Percentiles rank a stretch among this genome's conserved stretches.
Evolutionary conservation across 2,329 filamentous ascomycete species (phyloP).

Genomic region (Camillea tinctor): DNA sequence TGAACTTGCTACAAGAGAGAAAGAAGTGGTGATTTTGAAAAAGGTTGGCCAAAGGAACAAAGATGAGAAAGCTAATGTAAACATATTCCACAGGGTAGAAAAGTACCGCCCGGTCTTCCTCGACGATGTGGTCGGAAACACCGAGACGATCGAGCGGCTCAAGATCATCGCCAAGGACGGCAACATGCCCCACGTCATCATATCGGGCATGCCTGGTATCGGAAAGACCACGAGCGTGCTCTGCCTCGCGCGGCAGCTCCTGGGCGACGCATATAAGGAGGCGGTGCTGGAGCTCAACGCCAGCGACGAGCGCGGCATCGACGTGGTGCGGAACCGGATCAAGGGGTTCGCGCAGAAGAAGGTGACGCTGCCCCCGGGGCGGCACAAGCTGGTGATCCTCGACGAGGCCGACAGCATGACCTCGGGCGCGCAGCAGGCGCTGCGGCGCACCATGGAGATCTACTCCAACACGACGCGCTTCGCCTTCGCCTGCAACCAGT

Average conservation of each 20-base stretch:
- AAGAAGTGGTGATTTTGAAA: too few species aligned
- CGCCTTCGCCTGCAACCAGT: slow-evolving; percentile 97
- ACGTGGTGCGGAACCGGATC: slow-evolving; percentile 95
- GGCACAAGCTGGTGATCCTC: slow-evolving; percentile 95
- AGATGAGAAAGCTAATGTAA: slow-evolving; percentile 15
- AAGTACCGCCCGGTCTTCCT: slow-evolving; percentile 95
- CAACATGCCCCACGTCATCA: slow-evolving; percentile 99
- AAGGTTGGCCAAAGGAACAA: neutral
- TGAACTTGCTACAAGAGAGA: too few species aligned
- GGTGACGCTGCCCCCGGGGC: slow-evolving; percentile 84
- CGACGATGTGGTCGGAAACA: slow-evolving; percentile 96
- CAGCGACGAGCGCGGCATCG: slow-evolving; percentile 94
- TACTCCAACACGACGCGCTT: slow-evolving; percentile 96
- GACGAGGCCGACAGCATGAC: slow-evolving; percentile 99
- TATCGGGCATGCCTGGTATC: slow-evolving; percentile 98
- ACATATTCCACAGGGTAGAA: slow-evolving; percentile 70
- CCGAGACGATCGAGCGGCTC: slow-evolving; percentile 92
- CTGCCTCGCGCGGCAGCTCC: slow-evolving; percentile 85
- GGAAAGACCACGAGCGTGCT: slow-evolving; percentile 96
- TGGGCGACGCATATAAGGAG: slow-evolving; percentile 95
- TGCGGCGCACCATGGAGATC: slow-evolving; percentile 97
- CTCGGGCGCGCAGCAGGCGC: slow-evolving; percentile 89
- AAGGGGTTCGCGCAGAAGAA: slow-evolving; percentile 99
- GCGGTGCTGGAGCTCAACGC: slow-evolving; percentile 95
- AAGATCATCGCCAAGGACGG: slow-evolving; percentile 99